Conservation (phyloP, 805 yeast species). For the Kregervanrija delftensis region DNA sequence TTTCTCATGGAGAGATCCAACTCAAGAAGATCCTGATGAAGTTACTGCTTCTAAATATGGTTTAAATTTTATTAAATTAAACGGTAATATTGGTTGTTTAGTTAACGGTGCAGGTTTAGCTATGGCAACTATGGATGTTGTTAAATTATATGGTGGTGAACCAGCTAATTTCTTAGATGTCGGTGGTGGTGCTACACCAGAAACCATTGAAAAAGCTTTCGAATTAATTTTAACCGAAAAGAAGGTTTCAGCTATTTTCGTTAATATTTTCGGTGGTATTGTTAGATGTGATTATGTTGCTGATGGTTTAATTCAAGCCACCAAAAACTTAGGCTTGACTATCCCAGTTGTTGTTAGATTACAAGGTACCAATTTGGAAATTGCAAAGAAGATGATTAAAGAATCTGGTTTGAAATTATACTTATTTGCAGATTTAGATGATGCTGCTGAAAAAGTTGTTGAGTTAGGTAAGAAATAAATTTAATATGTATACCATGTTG, state of each 20-base stretch:
- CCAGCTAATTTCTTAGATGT: slow-evolving; percentile 99
- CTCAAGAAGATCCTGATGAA: slow-evolving; percentile 98
- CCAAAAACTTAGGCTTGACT: slow-evolving; percentile 82
- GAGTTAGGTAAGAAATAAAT: slow-evolving; percentile 37
- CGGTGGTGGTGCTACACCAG: slow-evolving; percentile 99
- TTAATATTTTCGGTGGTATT: slow-evolving; percentile 98
- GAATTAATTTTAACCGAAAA: slow-evolving; percentile 84
- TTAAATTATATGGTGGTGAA: slow-evolving; percentile 95
- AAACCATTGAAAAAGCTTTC: slow-evolving; percentile 95
- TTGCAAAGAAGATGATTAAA: slow-evolving; percentile 79
- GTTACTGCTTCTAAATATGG: slow-evolving; percentile 85
- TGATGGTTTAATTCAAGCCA: slow-evolving; percentile 91
- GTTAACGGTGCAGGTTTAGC: slow-evolving; percentile 99
- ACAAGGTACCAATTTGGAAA: slow-evolving; percentile 93
- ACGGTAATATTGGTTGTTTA: slow-evolving; percentile 97
- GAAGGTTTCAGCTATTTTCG: slow-evolving; percentile 90
- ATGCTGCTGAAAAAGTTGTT: slow-evolving; percentile 95
- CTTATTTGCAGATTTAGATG: slow-evolving; percentile 88
- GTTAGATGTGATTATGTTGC: slow-evolving; percentile 99
- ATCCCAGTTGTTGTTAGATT: slow-evolving; percentile 97
- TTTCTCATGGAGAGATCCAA: slow-evolving; percentile 91
- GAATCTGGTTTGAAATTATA: slow-evolving; percentile 90
- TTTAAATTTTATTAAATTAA: slow-evolving; percentile 93
- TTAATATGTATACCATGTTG: not conserved
- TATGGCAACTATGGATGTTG: slow-evolving; percentile 99